Base-by-base conservation (phyloP, 148 eudicot species). In the Fagopyrum esculentum region DNA sequence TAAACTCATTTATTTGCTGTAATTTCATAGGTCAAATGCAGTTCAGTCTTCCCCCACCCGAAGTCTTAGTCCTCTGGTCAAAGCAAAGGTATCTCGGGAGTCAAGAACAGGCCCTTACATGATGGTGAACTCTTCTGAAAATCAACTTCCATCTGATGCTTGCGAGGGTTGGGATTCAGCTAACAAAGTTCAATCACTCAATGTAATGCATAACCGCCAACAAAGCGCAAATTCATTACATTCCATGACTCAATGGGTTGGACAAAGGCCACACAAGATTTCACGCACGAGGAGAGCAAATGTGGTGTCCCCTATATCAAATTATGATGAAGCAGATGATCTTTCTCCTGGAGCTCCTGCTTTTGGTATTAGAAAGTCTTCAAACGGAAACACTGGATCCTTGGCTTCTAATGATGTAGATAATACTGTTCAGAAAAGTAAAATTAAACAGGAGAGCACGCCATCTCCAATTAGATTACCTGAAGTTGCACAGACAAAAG, bases 231-330 rank as follows among this genome's bases (percentile, higher is more conserved):
- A 47, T 76, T 77, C 87, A 56, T 75, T 85, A 74, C 79, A 72
- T 69, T 35, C 80, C 73, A 75, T 81, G 79, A 80, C 86, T 40
- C 82, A 77, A 69, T 87, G 87, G 87, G 86, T 17, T 84, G 84
- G 83, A 73, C 87, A 83, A 78, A 83, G 84, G 73, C 81, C 83
- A 74, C 86, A 83, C 17, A 87, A 85, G 80, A 79, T 76, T 74
- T 81, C 83, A 15, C 84, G 90, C 72, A 81, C 84, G 61, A 83
- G 87, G 83, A 83, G 90, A 81, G 40, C 87, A 46, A 79, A 81
- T 79, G 80, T 84, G 57, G 80, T 81, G 69, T 84, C 84, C 48
- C 87, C 80, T 44, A 83, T 83, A 51, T 60, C 82, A 35, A 81
- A 77, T 71, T 74, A 75, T 15, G 87, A 81, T 48, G 87, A 85